A percentile compares a stretch with the other conserved stretches of the same genome.
Conservation (phyloP, 148 eudicot genomes). For the Bassia scoparia region DNA sequence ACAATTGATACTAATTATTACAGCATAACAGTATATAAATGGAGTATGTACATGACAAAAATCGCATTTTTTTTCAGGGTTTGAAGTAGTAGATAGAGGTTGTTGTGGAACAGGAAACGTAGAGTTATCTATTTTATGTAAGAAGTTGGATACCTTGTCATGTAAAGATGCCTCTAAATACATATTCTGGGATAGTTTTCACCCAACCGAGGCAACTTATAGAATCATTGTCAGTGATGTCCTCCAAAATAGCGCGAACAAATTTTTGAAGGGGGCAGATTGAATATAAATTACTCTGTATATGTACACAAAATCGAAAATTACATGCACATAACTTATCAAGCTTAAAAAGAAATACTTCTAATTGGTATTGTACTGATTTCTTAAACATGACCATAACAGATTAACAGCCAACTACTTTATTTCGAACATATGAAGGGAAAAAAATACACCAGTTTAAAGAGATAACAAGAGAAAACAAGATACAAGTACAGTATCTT, state of each 20-base stretch:
- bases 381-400: no score
- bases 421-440: no score
- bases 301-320: background rate
- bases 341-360: no score
- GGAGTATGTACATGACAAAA: background rate
- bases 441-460: no score
- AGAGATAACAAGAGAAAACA: no score
- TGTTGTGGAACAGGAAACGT: slow-evolving; percentile 60
- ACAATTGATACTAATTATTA: background rate
- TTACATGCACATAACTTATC: no score
- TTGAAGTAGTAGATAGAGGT: slow-evolving; percentile 40
- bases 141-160: slow-evolving; percentile 15
- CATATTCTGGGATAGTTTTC: slow-evolving; percentile 73
- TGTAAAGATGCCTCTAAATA: slow-evolving; percentile 42
- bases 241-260: slow-evolving; percentile 20
- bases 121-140: slow-evolving; percentile 45
- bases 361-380: no score
- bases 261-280: slow-evolving; percentile 19
- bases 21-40: no score
- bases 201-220: slow-evolving; percentile 58
- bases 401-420: no score
- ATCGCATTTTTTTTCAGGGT: slow-evolving; percentile 34
- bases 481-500: no score
- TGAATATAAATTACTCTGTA: background rate
- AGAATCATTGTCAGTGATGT: slow-evolving; percentile 42